Conservation (phyloP, 768 basidiomycete species). For the Leccinum truebloodii region DNA sequence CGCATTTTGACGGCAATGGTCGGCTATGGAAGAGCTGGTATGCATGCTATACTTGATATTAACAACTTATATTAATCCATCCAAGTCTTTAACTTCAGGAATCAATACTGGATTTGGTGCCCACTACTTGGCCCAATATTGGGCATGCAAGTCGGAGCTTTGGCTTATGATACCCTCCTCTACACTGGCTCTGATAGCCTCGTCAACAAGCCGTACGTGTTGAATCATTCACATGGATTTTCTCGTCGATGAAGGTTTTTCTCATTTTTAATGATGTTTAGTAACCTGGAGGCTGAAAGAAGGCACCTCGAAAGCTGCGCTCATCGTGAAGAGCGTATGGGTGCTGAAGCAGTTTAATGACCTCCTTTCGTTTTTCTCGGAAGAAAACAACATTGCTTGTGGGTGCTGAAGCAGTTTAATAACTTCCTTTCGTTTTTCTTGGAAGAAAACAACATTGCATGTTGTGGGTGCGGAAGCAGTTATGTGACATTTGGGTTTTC, state of each 20-base stretch:
- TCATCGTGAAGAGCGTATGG: not conserved
- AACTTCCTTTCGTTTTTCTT: not conserved
- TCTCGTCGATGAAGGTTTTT: not conserved
- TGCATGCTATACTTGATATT: slow-evolving; percentile 32
- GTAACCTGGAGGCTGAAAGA: slow-evolving; percentile 13
- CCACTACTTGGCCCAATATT: slow-evolving; percentile 59
- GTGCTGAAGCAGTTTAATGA: slow-evolving; percentile 12
- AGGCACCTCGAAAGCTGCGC: slow-evolving; percentile 17
- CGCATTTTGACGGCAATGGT: slow-evolving; percentile 69
- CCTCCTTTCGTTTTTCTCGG: not conserved
- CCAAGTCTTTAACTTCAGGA: not conserved
- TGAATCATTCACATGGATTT: not conserved
- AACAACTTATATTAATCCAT: not conserved
- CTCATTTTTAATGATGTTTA: slow-evolving; percentile 3
- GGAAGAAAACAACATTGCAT: not conserved
- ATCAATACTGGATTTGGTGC: slow-evolving; percentile 60
- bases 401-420: slow-evolving; percentile 10
- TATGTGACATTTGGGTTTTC: too few species aligned
- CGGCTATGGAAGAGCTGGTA: slow-evolving; percentile 55
- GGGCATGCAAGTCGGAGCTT: slow-evolving; percentile 54
- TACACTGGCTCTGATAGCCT: slow-evolving; percentile 57
- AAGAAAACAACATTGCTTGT: too few species aligned
- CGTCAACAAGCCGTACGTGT: slow-evolving; percentile 51
- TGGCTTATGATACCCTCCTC: slow-evolving; percentile 59
- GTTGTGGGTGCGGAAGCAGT: too few species aligned